These are phyloP conservation scores for Daldinia vernicosa DNA, from an alignment of 495 filamentous ascomycete species.

Conservation along the genomic window DNA sequence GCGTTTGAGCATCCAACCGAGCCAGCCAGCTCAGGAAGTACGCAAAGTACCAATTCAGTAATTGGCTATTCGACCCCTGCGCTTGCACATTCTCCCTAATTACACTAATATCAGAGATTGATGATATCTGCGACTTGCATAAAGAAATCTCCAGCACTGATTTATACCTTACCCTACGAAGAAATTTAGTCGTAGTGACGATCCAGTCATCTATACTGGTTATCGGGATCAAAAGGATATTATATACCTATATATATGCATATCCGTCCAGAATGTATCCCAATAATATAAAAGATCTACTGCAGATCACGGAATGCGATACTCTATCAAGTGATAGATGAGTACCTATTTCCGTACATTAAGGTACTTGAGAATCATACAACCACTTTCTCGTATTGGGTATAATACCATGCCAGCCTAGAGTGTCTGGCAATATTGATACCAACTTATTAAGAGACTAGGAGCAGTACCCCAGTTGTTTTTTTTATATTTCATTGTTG, in stretches of 20 bases:
- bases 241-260: constrained; percentile 17
- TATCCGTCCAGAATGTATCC: constrained; percentile 12
- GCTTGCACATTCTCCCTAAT: constrained; percentile 38
- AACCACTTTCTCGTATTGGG: background rate
- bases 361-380: background rate
- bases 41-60: constrained; percentile 31
- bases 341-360: constrained; percentile 1
- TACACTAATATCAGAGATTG: constrained; percentile 38
- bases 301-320: constrained; percentile 15
- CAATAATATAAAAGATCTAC: constrained; percentile 23
- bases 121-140: constrained; percentile 30
- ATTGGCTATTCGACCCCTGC: constrained; percentile 37
- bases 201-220: background rate
- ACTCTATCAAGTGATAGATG: constrained; percentile 23
- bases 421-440: constrained; percentile 7
- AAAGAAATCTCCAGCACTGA: constrained; percentile 10
- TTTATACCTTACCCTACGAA: background rate
- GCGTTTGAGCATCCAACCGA: constrained; percentile 27
- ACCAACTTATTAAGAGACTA: constrained; percentile 1
- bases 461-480: background rate
- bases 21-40: constrained; percentile 20
- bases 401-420: constrained; percentile 11
- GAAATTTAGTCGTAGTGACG: background rate
- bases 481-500: background rate
- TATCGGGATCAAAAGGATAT: constrained; percentile 26